Evolutionary conservation across 257 asterid genomes (phyloP), one percentile per base, ranked within the genome.

Genomic region (Jacaranda copaia): DNA sequence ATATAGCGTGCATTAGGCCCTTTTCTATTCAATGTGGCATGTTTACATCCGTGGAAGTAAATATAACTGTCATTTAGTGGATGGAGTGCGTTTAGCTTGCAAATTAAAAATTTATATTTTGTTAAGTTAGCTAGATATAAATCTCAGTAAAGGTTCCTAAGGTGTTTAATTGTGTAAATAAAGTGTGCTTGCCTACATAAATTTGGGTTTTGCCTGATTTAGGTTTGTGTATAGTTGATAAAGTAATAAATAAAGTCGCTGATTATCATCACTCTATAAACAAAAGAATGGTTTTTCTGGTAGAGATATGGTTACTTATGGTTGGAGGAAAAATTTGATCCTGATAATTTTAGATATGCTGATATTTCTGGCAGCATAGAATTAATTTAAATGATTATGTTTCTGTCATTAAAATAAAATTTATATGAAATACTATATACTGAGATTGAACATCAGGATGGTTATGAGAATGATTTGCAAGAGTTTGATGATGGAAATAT

Each of bases 371-470:
- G 18, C 52, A 35, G 72, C 19, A n/a, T 16, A 18, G 53, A 18
- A 3, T 38, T 38, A 20, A 39, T 70, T 69, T 53, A n/a, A 57
- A 35, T 46, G 25, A 25, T 77, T 11, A 46, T 68, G 2, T 7
- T 63, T 39, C 61, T 7, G 68, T 51, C 10, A 14, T 60, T 68
- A 12, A 3, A 20, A 11, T 15, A 39, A 75, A 43, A 63, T 36
- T 70, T 80, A 84, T 89, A 93, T 97, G 96, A 91, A 77, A 82
- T 86, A 66, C 81, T 78, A 16, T 89, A 84, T 68, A 85, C 82
- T 77, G 98, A 91, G 39, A 84, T 83, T 87, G 98, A 89, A 73
- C 92, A 86, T 46, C 91, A 81, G 65, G 93, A 89, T 60, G 84
- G 84, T 60, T 90, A 81, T n/a, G 98, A 83, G 85, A 87, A 87